Evolutionary conservation across 495 filamentous ascomycete genomes (phyloP).

Genomic region (Penicillium coffeae): DNA sequence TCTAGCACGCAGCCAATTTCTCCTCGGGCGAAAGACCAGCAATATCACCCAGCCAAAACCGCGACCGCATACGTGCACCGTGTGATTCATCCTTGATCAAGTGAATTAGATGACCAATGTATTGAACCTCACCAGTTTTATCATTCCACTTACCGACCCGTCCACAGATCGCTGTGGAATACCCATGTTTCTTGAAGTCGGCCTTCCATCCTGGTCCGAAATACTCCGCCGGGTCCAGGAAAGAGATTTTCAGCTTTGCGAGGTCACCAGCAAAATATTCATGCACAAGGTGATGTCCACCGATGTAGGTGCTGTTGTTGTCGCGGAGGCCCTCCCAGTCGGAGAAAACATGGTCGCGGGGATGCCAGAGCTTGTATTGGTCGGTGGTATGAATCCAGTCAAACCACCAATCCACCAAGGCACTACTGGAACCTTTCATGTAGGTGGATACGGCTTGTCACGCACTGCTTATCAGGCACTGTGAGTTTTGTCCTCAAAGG

Average conservation of each 20-base stretch:
- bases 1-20: no score
- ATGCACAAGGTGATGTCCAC: constrained; percentile 5
- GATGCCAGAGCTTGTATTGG: constrained; percentile 6
- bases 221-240: constrained; percentile 1
- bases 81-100: constrained; percentile 3
- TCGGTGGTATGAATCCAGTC: constrained; percentile 6
- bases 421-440: constrained; percentile 1
- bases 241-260: constrained; percentile 4
- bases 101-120: constrained; percentile 6
- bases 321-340: constrained; percentile 4
- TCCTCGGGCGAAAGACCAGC: no score
- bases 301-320: constrained; percentile 6
- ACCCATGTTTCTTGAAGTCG: neutral
- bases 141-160: constrained; percentile 1
- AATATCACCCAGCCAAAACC: constrained; percentile 8
- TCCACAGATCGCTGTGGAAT: constrained; percentile 4
- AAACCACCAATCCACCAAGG: constrained; percentile 7
- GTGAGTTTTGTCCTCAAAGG: no score
- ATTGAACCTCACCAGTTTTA: neutral
- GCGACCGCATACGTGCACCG: constrained; percentile 4
- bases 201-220: constrained; percentile 1
- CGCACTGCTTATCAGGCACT: no score
- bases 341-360: constrained; percentile 6
- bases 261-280: constrained; percentile 3
- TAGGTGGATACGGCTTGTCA: no score